Conservation (phyloP, 78 protist species). For the Dictyostelium firmibasis region DNA sequence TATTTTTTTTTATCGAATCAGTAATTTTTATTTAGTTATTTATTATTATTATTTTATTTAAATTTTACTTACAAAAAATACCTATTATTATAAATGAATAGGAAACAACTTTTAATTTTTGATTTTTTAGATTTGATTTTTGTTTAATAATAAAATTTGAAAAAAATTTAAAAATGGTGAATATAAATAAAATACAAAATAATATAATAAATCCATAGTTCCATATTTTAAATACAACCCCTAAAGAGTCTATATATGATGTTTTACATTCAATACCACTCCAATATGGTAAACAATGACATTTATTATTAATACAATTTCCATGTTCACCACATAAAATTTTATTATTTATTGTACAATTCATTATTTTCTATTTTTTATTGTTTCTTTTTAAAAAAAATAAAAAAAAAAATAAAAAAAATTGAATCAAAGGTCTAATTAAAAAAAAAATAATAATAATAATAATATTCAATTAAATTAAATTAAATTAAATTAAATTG, state of each 20-base stretch:
- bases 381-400: not conserved
- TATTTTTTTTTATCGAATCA: not conserved
- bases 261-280: not conserved
- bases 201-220: not conserved
- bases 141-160: not conserved
- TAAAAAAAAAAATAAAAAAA: not conserved
- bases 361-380: not conserved
- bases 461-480: not conserved
- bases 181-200: not conserved
- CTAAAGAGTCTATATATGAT: not conserved
- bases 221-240: not conserved
- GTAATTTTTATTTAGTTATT: too few relatives aligned
- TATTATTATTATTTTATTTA: too few relatives aligned
- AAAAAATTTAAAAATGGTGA: not conserved
- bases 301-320: not conserved
- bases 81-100: not conserved
- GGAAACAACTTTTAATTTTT: not conserved
- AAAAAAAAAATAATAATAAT: too few relatives aligned
- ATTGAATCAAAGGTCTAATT: not conserved
- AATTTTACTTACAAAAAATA: not conserved
- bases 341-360: not conserved
- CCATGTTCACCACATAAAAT: not conserved
- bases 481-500: not conserved
- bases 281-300: not conserved
- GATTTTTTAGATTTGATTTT: not conserved